phyloP scores from a whole-genome alignment of 345 rosid species.

The Citrus medica region DNA sequence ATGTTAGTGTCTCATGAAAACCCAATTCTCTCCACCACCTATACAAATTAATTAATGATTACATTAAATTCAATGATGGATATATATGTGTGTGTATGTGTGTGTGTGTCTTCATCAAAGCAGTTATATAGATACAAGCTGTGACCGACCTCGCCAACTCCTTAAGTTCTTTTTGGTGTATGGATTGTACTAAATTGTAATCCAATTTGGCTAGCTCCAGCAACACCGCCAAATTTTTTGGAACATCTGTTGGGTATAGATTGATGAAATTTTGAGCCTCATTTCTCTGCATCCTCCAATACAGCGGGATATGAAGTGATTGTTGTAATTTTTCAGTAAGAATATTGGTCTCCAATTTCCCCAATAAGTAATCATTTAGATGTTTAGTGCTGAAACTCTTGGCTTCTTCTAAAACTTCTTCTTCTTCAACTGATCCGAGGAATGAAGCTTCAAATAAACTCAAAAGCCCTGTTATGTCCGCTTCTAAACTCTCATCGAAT shows the following conservation, averaged over 20 bases:
- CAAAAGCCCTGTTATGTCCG: no score
- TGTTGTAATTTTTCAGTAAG: neutral
- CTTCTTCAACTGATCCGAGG: no score
- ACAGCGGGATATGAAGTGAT: slow-evolving; percentile 11
- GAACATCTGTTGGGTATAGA: neutral
- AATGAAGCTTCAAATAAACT: no score
- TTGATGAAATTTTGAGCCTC: slow-evolving; percentile 14
- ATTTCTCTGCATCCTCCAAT: slow-evolving; percentile 18
- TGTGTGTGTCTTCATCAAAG: no score
- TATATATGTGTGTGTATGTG: no score
- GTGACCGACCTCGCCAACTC: slow-evolving; percentile 4
- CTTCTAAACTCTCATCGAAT: no score
- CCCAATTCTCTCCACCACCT: slow-evolving; percentile 19
- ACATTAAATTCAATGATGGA: neutral
- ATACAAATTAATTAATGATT: neutral
- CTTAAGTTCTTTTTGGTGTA: slow-evolving; percentile 9
- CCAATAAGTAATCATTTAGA: neutral
- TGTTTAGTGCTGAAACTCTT: no score
- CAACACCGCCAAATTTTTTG: neutral
- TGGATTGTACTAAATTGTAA: slow-evolving; percentile 14
- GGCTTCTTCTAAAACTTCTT: no score
- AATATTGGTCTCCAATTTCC: neutral
- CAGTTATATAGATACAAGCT: no score
- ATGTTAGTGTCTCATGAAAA: neutral
- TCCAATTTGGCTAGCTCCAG: slow-evolving; percentile 21